Evolutionary conservation across 2,329 filamentous ascomycete species (phyloP).

Genomic region (Penicillium sp.): DNA sequence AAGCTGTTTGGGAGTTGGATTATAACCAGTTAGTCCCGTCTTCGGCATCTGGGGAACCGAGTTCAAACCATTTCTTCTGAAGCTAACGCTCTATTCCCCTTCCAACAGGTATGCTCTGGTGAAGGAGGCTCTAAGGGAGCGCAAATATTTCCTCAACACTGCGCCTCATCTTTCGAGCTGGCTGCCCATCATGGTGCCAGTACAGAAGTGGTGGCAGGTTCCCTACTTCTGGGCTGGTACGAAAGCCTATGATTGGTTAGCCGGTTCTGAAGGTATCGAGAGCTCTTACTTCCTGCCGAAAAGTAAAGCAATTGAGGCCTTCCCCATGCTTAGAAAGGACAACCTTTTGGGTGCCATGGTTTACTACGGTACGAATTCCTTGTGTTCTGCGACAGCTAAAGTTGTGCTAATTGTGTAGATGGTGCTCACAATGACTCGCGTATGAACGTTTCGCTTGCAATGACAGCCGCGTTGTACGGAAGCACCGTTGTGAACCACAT

Average conservation of each 20-base stretch:
- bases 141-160: constrained; percentile 81
- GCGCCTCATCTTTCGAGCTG: constrained; percentile 81
- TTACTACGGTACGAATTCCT: constrained; percentile 68
- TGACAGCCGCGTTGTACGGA: constrained; percentile 87
- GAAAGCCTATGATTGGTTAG: constrained; percentile 84
- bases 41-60: not conserved
- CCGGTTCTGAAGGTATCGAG: constrained; percentile 85
- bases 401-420: constrained; percentile 53
- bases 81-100: constrained; percentile 13
- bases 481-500: constrained; percentile 82
- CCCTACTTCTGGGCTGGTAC: constrained; percentile 74
- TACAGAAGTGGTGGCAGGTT: constrained; percentile 83
- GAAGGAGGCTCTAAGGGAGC: constrained; percentile 79
- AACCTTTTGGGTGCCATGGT: constrained; percentile 80
- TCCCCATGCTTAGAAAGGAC: constrained; percentile 84
- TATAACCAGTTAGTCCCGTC: constrained; percentile 69
- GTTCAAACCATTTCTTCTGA: not conserved
- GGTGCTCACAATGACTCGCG: constrained; percentile 90
- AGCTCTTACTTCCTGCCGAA: constrained; percentile 86
- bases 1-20: constrained; percentile 83
- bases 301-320: constrained; percentile 83
- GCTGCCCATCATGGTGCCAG: constrained; percentile 81
- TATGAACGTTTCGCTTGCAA: constrained; percentile 87
- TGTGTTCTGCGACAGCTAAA: not conserved
- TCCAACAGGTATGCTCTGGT: constrained; percentile 66